Evolutionary conservation across 495 filamentous ascomycete genomes (phyloP).

Genomic region (Aspergillus avenaceus): DNA sequence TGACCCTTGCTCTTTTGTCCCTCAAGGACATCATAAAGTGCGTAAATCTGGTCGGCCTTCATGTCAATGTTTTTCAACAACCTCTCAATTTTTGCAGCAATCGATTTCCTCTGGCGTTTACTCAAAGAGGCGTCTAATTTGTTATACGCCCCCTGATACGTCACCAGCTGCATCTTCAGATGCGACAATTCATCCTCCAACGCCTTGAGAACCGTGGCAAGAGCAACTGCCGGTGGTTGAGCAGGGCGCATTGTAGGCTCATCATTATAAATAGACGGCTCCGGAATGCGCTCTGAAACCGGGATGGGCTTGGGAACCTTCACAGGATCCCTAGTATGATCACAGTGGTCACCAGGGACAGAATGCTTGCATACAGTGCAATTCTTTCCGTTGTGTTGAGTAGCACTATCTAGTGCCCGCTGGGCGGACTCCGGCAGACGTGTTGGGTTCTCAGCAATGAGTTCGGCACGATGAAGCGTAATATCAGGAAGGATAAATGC

Average conservation of each 20-base stretch:
- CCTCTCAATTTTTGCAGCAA: conserved; percentile 61
- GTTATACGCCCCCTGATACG: conserved; percentile 58
- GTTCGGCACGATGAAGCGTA: conserved; percentile 43
- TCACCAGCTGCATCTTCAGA: conserved; percentile 62
- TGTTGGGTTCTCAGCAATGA: conserved; percentile 27
- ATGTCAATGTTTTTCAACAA: conserved; percentile 63
- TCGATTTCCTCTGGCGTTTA: conserved; percentile 61
- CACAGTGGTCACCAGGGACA: conserved; percentile 34
- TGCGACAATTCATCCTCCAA: conserved; percentile 81
- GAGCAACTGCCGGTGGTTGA: conserved; percentile 66
- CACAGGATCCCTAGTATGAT: conserved; percentile 46
- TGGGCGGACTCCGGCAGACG: conserved; percentile 48
- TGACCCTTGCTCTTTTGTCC: conserved; percentile 65
- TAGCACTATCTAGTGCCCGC: conserved; percentile 54
- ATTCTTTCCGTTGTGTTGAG: conserved; percentile 63
- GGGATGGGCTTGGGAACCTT: conserved; percentile 64
- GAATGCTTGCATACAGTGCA: conserved; percentile 71
- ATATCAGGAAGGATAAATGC: conserved; percentile 73
- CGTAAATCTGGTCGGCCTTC: conserved; percentile 86
- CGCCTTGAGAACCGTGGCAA: conserved; percentile 74
- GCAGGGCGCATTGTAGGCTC: conserved; percentile 76
- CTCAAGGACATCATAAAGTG: conserved; percentile 85
- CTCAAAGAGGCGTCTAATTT: conserved; percentile 63
- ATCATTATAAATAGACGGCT: conserved; percentile 50
- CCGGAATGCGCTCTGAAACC: conserved; percentile 62